phyloP scores from a whole-genome alignment of 495 filamentous ascomycete genomes.

The Talaromyces thailandensis region DNA sequence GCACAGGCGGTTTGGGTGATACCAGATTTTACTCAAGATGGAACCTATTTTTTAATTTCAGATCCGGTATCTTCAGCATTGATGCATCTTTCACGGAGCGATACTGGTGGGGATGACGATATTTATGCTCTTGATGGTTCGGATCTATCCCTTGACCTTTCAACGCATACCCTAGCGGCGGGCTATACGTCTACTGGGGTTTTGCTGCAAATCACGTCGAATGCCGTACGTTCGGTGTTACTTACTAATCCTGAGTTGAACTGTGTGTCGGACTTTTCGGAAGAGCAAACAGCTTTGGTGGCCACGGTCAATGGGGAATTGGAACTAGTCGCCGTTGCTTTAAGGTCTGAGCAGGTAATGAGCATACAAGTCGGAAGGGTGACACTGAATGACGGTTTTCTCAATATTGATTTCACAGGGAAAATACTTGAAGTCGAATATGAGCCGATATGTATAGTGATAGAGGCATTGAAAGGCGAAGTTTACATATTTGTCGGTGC shows the following conservation, averaged over 20 bases:
- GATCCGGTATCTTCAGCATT: conserved; percentile 31
- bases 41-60: conserved; percentile 29
- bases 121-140: conserved; percentile 31
- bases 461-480: conserved; percentile 17
- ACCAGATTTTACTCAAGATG: conserved; percentile 29
- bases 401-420: conserved; percentile 12
- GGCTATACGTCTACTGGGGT: conserved; percentile 25
- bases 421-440: conserved; percentile 14
- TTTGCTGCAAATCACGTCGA: conserved; percentile 50
- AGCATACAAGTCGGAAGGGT: conserved; percentile 17
- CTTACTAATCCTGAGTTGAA: conserved; percentile 12
- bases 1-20: conserved; percentile 41
- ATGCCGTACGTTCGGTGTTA: conserved; percentile 31
- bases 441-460: conserved; percentile 29
- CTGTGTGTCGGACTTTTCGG: conserved; percentile 12
- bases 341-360: conserved; percentile 15
- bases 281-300: conserved; percentile 14
- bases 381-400: conserved; percentile 1
- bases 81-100: conserved; percentile 22
- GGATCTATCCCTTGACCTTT: conserved; percentile 37
- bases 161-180: conserved; percentile 48
- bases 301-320: conserved; percentile 21
- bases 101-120: conserved; percentile 17
- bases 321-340: conserved; percentile 19
- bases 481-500: conserved; percentile 30